Percentiles rank a stretch among this genome's conserved stretches.
Evolutionary conservation across 108 stramenopile genomes (phyloP).

Genomic region (Skeletonema potamos): DNA sequence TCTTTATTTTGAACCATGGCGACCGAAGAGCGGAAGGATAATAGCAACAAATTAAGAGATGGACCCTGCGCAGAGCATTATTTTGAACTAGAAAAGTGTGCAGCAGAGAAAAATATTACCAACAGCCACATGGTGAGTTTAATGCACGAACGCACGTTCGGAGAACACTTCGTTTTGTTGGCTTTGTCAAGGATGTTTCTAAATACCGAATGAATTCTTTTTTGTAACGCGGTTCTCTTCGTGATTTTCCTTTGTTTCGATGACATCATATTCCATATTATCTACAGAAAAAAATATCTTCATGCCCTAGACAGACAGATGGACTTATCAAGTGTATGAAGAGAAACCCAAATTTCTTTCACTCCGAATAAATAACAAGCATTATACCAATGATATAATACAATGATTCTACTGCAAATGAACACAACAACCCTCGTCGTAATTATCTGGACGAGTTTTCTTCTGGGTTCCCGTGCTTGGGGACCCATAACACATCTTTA

Average conservation of each 20-base stretch:
- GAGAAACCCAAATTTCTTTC: constrained; percentile 14
- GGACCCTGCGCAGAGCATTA: constrained; percentile 30
- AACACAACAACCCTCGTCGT: background rate
- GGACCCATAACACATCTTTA: background rate
- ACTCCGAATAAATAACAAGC: background rate
- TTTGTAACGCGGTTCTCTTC: background rate
- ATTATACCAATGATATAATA: background rate
- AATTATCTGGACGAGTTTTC: background rate
- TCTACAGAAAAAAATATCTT: constrained; percentile 9
- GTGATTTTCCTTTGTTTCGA: background rate
- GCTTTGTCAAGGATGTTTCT: no score
- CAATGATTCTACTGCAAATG: background rate
- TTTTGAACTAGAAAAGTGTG: constrained; percentile 31
- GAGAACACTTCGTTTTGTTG: background rate
- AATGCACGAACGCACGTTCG: background rate
- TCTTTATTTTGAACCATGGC: no score
- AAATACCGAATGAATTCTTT: no score
- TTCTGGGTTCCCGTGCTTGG: background rate
- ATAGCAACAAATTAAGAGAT: constrained; percentile 24
- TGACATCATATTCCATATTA: no score
- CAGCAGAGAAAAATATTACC: constrained; percentile 17
- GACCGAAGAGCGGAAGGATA: background rate
- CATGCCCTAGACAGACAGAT: constrained; percentile 26
- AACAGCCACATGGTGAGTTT: constrained; percentile 27
- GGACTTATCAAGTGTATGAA: constrained; percentile 22